Evolutionary conservation across 2,329 filamentous ascomycete species (phyloP).

Genomic region (Ophiostoma himal-ulmi): DNA sequence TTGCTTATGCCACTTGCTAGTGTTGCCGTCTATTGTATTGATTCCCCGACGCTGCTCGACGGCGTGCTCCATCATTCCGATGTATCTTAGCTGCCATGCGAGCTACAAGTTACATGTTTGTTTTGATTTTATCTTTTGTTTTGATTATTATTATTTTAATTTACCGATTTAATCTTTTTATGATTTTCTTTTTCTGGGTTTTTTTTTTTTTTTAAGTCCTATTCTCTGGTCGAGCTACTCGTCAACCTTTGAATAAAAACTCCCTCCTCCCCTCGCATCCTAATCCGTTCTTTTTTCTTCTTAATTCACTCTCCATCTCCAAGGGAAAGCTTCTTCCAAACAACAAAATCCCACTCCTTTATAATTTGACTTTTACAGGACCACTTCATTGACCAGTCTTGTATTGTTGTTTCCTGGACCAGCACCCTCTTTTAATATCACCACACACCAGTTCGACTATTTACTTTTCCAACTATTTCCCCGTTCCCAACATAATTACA

Average conservation of each 20-base stretch:
- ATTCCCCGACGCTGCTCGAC: not conserved
- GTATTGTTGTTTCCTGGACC: not conserved
- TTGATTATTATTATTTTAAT: not conserved
- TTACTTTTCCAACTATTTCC: too few relatives aligned
- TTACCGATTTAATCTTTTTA: not conserved
- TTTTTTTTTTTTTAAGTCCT: not conserved
- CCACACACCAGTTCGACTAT: not conserved
- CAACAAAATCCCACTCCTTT: not conserved
- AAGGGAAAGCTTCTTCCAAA: not conserved
- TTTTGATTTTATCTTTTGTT: not conserved
- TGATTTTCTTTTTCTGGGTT: too few relatives aligned
- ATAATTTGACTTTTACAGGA: not conserved
- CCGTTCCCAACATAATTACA: not conserved
- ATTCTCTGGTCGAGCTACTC: not conserved
- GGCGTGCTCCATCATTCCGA: conserved; percentile 2
- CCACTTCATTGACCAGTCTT: conserved; percentile 9
- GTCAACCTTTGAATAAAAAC: not conserved
- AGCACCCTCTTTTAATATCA: not conserved
- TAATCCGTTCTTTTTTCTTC: not conserved
- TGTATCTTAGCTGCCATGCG: conserved; percentile 2
- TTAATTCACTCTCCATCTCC: not conserved
- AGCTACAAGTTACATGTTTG: not conserved
- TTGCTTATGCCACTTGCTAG: not conserved
- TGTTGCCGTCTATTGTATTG: not conserved
- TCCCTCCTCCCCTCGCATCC: not conserved